Evolutionary conservation across 2,329 filamentous ascomycete species (phyloP).

Genomic region (Dactylellina haptotyla): DNA sequence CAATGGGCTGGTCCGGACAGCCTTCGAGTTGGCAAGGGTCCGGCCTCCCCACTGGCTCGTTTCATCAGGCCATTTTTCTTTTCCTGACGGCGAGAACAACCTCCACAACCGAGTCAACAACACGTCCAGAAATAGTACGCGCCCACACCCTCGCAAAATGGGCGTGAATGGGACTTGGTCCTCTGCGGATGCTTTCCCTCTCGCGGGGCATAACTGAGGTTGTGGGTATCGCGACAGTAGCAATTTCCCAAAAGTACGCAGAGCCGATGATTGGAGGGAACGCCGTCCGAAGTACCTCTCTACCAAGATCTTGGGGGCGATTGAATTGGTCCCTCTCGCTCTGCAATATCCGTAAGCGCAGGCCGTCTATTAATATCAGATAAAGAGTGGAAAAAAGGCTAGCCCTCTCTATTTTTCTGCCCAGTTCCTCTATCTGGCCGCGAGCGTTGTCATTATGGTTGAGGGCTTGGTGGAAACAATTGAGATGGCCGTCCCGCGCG

Average conservation of each 20-base stretch:
- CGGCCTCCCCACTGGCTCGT: constrained; percentile 3
- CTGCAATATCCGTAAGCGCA: constrained; percentile 41
- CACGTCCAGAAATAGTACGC: constrained; percentile 54
- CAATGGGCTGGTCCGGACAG: constrained; percentile 30
- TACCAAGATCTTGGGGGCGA: neutral
- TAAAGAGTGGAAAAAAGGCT: constrained; percentile 17
- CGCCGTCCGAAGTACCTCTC: constrained; percentile 3
- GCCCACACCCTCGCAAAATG: constrained; percentile 48
- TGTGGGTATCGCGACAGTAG: neutral
- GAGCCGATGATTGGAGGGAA: constrained; percentile 43
- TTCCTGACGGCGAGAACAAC: constrained; percentile 2
- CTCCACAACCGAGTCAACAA: constrained; percentile 13
- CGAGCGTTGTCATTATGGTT: too few species aligned
- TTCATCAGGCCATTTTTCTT: constrained; percentile 48
- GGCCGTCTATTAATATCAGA: constrained; percentile 48
- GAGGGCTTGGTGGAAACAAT: too few species aligned
- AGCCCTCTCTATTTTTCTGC: neutral
- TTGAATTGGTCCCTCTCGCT: neutral
- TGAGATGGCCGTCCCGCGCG: neutral
- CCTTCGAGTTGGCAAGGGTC: neutral
- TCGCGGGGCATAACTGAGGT: neutral
- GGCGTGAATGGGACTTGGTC: constrained; percentile 4
- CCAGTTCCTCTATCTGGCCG: neutral
- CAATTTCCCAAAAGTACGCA: constrained; percentile 35
- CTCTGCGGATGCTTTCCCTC: neutral